Evolutionary conservation across 257 asterid species (phyloP).

Genomic region (Cinchona pubescens): DNA sequence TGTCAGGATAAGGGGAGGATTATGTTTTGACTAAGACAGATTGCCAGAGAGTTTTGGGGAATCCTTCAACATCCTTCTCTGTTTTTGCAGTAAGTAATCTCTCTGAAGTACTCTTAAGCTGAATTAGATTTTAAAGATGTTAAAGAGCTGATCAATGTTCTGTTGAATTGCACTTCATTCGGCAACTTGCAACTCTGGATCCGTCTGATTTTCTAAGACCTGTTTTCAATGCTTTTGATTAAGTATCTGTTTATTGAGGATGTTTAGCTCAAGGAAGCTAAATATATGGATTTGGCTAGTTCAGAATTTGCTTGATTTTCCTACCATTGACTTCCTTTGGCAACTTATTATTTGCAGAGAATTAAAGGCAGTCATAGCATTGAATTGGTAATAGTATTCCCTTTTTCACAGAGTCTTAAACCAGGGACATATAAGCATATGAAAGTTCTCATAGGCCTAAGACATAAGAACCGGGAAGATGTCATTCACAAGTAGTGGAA

Average conservation of each 20-base stretch:
- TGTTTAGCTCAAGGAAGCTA: neutral
- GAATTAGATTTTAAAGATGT: neutral
- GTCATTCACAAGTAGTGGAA: no score
- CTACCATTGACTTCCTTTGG: neutral
- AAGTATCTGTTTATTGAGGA: neutral
- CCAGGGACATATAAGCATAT: neutral
- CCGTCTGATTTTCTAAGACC: neutral
- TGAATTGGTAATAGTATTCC: neutral
- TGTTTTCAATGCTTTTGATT: neutral
- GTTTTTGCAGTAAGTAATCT: conserved; percentile 64
- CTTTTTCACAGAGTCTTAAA: neutral
- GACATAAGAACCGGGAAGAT: neutral
- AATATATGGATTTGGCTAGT: neutral
- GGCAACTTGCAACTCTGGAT: neutral
- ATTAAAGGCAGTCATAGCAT: neutral
- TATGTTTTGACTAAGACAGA: conserved; percentile 64
- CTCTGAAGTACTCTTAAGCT: neutral
- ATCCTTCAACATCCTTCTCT: conserved; percentile 69
- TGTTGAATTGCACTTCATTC: neutral
- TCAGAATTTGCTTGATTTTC: neutral
- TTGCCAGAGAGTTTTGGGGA: conserved; percentile 68
- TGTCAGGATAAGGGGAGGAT: conserved; percentile 78
- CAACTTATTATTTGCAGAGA: neutral
- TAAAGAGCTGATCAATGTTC: neutral
- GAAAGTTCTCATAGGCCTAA: neutral